Conservation (phyloP, 306 rosid genomes). For the Castanospermum australe region DNA sequence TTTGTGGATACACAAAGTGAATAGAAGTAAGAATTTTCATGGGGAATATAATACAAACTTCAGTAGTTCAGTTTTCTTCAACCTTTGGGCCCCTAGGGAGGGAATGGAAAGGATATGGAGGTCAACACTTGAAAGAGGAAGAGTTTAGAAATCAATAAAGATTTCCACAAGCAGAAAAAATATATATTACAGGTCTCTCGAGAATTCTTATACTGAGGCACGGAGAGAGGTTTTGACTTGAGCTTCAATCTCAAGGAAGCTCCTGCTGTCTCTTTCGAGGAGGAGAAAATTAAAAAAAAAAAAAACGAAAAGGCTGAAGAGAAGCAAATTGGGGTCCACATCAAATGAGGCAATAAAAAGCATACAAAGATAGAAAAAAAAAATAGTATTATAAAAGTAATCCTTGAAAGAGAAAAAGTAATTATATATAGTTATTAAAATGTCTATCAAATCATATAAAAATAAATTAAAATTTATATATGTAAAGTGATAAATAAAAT, state of each 20-base stretch:
- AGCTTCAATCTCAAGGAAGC: slow-evolving; percentile 20
- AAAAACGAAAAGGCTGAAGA: slow-evolving; percentile 6
- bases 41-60: neutral
- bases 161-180: neutral
- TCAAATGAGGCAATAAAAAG: slow-evolving; percentile 1
- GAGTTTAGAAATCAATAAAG: neutral
- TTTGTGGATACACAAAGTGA: neutral
- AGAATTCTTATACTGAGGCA: neutral
- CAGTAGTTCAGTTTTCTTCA: neutral
- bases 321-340: slow-evolving; percentile 27
- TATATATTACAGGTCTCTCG: no score
- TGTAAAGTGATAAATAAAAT: neutral
- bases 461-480: neutral
- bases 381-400: no score
- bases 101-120: neutral
- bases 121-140: neutral
- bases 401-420: no score
- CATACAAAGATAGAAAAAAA: slow-evolving; percentile 13
- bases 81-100: neutral
- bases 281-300: neutral
- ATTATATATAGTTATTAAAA: no score
- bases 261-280: neutral
- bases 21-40: neutral
- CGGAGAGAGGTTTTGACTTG: neutral
- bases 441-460: no score